Percentiles rank a stretch among this genome's conserved stretches.
These are phyloP conservation scores for Saccharomycopsis phalli DNA, from an alignment of 1,139 yeast species.

Conservation along the genomic window DNA sequence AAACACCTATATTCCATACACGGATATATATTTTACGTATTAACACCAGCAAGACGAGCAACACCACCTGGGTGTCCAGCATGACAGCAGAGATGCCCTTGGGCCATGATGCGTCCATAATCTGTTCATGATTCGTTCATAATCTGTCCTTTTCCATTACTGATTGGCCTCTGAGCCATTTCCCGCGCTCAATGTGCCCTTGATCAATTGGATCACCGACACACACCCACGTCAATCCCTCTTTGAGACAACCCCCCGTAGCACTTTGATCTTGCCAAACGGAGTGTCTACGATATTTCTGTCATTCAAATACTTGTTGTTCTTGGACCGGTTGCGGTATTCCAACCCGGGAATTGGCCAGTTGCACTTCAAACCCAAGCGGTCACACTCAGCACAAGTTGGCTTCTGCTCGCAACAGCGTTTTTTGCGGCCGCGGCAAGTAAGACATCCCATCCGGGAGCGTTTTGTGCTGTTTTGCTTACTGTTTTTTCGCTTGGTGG, in stretches of 20 bases:
- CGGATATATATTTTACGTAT: no score
- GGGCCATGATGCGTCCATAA: no score
- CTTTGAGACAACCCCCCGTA: slow-evolving; percentile 47
- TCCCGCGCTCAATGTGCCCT: no score
- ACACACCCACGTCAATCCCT: slow-evolving; percentile 24
- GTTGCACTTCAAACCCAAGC: slow-evolving; percentile 45
- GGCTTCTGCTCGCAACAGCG: slow-evolving; percentile 64
- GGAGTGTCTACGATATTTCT: slow-evolving; percentile 44
- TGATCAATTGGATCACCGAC: no score
- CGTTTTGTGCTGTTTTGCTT: slow-evolving; percentile 19
- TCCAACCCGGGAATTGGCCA: slow-evolving; percentile 47
- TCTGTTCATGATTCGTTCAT: no score
- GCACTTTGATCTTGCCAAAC: slow-evolving; percentile 51
- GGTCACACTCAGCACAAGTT: slow-evolving; percentile 46
- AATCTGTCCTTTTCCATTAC: no score
- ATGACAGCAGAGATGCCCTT: no score
- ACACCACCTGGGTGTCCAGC: no score
- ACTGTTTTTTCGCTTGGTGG: neutral
- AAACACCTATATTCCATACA: no score
- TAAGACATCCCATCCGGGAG: slow-evolving; percentile 49
- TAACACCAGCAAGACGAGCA: no score
- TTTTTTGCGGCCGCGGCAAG: slow-evolving; percentile 65
- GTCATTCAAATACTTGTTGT: slow-evolving; percentile 31
- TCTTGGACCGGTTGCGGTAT: slow-evolving; percentile 38
- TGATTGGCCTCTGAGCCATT: no score